Evolutionary conservation across 192 early-diverging fungal genomes (phyloP), one percentile per base, ranked within the genome.

Genomic region (Phlyctochytrium bullatum): DNA sequence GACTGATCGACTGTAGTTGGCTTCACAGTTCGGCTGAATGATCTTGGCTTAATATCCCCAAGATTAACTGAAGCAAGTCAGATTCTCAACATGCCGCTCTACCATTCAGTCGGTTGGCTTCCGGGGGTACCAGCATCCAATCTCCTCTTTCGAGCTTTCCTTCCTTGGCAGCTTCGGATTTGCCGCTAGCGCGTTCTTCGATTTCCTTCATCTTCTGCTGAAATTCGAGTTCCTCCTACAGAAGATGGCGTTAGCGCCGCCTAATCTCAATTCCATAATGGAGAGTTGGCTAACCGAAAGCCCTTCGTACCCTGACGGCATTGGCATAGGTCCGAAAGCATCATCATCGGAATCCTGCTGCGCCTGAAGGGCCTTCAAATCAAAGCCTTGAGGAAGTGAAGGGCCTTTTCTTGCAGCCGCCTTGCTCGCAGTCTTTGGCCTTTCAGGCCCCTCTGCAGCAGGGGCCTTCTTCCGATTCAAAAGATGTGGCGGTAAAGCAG

Each of bases 91-190:
- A 28, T 28, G 2, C 1, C 24, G 20, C 58, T 61, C 53, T 27
- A 71, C 69, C 32, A 27, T 47, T 6, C 40, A 47, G 40, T 6
- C 40, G 40, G 27, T 57, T 57, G 14, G 54, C 27, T 27, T 57
- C 72, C 3, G 72, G 72, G 47, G 72, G 72, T 6, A 73, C 72
- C 23, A 62, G 24, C 72, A 73, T 73, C 72, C 72, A 73, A 3
- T 25, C 61, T 2, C 61, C 72, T 27, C 72, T 20, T 17, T 23
- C 52, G 27, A 17, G 10, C 16, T 36, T 34, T 17, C 23, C 59
- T 20, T 70, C 52, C 29, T 29, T 17, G 35, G 23, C 24, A 17
- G 17, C 65, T 24, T 29, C 53, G 54, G 28, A 28, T 1, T 27
- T 23, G 16, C 30, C 54, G 6, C 59, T 36, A 23, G 30, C 57